Evolutionary conservation across 306 rosid genomes (phyloP), one percentile per base, ranked within the genome.

Genomic region (Medicago truncatula): DNA sequence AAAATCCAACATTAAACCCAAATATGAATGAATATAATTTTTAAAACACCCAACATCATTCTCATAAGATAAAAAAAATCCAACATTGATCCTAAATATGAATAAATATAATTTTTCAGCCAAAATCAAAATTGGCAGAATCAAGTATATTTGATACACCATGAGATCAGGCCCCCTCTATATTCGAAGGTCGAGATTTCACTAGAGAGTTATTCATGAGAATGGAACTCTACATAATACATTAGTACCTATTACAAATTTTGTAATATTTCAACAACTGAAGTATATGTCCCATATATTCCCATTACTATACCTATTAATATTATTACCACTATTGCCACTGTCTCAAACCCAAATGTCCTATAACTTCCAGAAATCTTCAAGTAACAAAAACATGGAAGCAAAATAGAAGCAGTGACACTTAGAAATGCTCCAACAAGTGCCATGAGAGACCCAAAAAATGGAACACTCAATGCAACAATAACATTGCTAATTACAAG

Each of bases 381-480:
- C 44, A 92, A 76, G 86, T 88, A 90, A 76, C 92, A 90, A 21
- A 85, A 72, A 21, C 90, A 92, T 47, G 94, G 92, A 10, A 92
- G 78, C 25, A 87, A 49, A 71, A 87, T 78, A 3, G 98, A 88
- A 72, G 85, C 92, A 3, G 92, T 80, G 8, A 87, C 80, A 20
- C 94, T 86, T 9, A 87, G 53, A 67, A 88, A 65, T 2, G 94
- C 94, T 59, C 98, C 94, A 53, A 87, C 91, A 34, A 92, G 67
- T 0, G 96, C 80, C 91, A 88, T 89, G 15, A 88, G 86, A 41
- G 81, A 15, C 1, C 83, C 94, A 21, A 85, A 89, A 54, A 83
- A 83, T 18, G 94, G 98, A 10, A 88, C 49, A 7, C 23, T 4
- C 0, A 90, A 40, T 13, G 96, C 90, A 38, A 87, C 75, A 16